Evolutionary conservation across 2,329 filamentous ascomycete species (phyloP), one percentile per base, ranked within the genome.

Genomic region (Knufia fluminis): DNA sequence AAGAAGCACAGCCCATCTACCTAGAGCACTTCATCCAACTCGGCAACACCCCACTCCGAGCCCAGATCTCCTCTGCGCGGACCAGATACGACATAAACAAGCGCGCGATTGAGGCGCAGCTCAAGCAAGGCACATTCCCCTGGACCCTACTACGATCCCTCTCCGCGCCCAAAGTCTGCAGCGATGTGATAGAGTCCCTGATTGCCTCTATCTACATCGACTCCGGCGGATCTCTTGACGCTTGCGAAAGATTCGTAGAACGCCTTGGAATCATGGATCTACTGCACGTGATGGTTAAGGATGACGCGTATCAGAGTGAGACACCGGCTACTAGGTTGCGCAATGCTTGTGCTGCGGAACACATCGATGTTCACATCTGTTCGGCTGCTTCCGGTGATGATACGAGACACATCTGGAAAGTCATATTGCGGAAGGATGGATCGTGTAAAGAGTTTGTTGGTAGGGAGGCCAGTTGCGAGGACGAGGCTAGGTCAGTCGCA

Each of bases 161-260:
- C 1, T 72, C 75, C 12, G 74, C 82, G 0, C 78, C 78, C 14
- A 96, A 96, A 61, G 85, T 86, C 64, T 83, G 85, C 65, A 91
- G 85, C 0, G 90, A 96, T 63, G 68, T 96, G 6, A 72, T 96
- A 8, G 91, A 97, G 68, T 78, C 79, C 26, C 63, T 94, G 0
- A 66, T 97, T 0, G 91, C 86, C 0, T 90, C 89, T 0, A 74
- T 96, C 0, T 96, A 85, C 72, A 71, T 95, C 17, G 92, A 97
- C 63, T 85, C 75, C 0, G 57, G 74, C 0, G 85, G 84, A 0
- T 73, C 76, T 1, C 61, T 87, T 12, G 69, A 69, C 0, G 64
- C 62, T 0, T 94, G 87, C 59, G 70, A 75, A 44, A 60, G 47
- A 0, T 73, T 96, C 32, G 63, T 87, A 0, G 72, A 77, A 39